Percentiles rank a stretch among this genome's conserved stretches.
Evolutionary conservation across 805 yeast species (phyloP).

Genomic region (Kodamaea neixiangensis): DNA sequence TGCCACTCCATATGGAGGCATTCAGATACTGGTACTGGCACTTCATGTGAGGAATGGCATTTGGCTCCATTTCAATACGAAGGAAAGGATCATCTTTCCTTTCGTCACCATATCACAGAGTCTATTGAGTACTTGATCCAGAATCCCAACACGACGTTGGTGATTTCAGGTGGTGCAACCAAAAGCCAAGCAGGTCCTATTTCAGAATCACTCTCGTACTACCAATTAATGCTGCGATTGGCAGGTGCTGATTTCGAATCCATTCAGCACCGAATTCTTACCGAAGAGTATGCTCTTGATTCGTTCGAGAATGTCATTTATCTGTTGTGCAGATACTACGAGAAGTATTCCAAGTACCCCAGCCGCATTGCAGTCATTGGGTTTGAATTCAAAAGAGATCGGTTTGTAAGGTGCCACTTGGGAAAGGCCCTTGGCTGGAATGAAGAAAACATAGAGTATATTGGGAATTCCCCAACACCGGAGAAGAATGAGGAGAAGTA

Average conservation of each 20-base stretch:
- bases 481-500: slow-evolving; percentile 33
- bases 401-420: slow-evolving; percentile 61
- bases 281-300: slow-evolving; percentile 78
- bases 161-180: slow-evolving; percentile 74
- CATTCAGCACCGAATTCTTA: slow-evolving; percentile 27
- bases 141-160: slow-evolving; percentile 33
- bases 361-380: slow-evolving; percentile 59
- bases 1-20: slow-evolving; percentile 63
- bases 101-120: slow-evolving; percentile 57
- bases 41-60: slow-evolving; percentile 56
- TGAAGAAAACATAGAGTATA: slow-evolving; percentile 38
- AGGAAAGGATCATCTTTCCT: slow-evolving; percentile 67
- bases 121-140: slow-evolving; percentile 41
- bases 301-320: slow-evolving; percentile 76
- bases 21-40: slow-evolving; percentile 40
- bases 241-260: slow-evolving; percentile 9
- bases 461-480: slow-evolving; percentile 62
- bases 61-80: slow-evolving; percentile 68
- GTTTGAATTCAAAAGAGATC: slow-evolving; percentile 66
- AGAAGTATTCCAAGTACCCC: slow-evolving; percentile 52
- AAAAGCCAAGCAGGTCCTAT: slow-evolving; percentile 53
- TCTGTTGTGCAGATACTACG: slow-evolving; percentile 55
- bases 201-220: slow-evolving; percentile 65
- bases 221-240: slow-evolving; percentile 41
- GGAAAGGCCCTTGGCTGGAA: slow-evolving; percentile 40